These are phyloP conservation scores for Gardenia jasminoides DNA, from an alignment of 257 asterid genomes.

Conservation along the genomic window DNA sequence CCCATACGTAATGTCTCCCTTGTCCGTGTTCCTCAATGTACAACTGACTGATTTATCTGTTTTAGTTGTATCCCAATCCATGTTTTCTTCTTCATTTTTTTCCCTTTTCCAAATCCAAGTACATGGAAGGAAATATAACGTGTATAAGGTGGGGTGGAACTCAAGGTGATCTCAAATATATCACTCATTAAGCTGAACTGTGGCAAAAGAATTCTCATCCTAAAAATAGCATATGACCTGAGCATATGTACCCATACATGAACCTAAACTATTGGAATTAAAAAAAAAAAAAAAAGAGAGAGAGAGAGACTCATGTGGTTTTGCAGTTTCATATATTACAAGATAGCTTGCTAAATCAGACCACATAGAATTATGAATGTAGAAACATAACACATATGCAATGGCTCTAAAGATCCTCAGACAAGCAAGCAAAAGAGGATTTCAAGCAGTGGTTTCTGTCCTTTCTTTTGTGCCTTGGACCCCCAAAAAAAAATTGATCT, in stretches of 20 bases:
- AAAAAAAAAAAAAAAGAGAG: not conserved
- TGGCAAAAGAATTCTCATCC: not conserved
- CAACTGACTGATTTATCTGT: too few species aligned
- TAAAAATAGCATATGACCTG: not conserved
- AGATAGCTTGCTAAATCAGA: too few species aligned
- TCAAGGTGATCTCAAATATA: not conserved
- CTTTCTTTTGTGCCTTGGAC: too few species aligned
- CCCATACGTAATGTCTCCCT: not conserved
- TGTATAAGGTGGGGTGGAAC: too few species aligned
- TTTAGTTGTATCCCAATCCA: not conserved
- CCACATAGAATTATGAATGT: too few species aligned
- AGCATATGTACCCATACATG: not conserved
- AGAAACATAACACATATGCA: not conserved
- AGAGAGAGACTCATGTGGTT: not conserved
- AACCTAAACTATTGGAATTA: not conserved
- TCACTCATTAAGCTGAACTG: not conserved
- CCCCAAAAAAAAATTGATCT: too few species aligned
- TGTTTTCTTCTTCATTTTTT: too few species aligned
- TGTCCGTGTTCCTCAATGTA: not conserved
- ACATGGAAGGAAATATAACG: not conserved
- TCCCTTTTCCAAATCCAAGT: not conserved
- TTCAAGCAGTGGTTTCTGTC: not conserved
- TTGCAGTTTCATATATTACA: not conserved
- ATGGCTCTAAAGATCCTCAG: not conserved
- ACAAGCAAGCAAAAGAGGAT: not conserved